phyloP scores from a whole-genome alignment of 306 rosid species.

The Fagus sylvatica region DNA sequence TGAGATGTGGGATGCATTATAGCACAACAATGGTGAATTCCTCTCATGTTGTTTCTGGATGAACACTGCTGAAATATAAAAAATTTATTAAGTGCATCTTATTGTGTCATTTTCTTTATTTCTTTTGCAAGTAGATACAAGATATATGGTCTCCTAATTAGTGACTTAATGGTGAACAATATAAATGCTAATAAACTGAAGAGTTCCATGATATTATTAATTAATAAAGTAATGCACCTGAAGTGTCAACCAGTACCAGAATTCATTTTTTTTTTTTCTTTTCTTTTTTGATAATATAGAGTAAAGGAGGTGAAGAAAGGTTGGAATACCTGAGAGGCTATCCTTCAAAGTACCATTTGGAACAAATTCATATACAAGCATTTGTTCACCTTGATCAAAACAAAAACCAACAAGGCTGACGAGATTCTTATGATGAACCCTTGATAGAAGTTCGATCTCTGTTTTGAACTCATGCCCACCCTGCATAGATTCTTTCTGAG shows the following conservation, averaged over 20 bases:
- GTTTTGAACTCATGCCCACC: conserved; percentile 45
- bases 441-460: conserved; percentile 61
- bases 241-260: background rate
- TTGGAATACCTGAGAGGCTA: conserved; percentile 37
- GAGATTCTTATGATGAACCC: conserved; percentile 60
- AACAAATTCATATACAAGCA: conserved; percentile 48
- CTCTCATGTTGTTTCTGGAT: background rate
- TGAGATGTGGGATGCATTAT: background rate
- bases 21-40: background rate
- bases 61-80: background rate
- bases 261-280: too few relatives aligned
- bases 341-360: conserved; percentile 50
- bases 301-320: background rate
- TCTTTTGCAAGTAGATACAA: background rate
- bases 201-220: background rate
- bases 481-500: conserved; percentile 41
- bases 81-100: background rate
- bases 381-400: conserved; percentile 55
- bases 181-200: background rate
- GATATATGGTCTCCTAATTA: background rate
- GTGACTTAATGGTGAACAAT: background rate
- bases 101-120: background rate
- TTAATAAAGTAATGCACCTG: background rate
- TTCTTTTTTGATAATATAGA: too few relatives aligned
- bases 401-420: conserved; percentile 58